Base-by-base conservation (phyloP, 257 asterid species). In the Lantana camara region DNA sequence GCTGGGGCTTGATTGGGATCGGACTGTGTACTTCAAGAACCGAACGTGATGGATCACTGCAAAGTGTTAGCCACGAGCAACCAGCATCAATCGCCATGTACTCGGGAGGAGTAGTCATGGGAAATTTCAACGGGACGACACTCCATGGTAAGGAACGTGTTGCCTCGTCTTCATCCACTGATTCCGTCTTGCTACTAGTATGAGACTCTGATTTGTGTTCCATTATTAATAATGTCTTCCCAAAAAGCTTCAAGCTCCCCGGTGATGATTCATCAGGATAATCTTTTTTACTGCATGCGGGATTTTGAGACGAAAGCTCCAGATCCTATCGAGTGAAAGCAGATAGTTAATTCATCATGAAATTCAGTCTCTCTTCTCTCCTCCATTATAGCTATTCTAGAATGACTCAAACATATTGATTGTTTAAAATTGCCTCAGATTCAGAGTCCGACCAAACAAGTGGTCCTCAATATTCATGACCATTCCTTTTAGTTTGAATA, bases 221-320 rank as follows among this genome's bases (percentile, higher is more conserved):
- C 19, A 67, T 60, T 12, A 90, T 78, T 58, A 78, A 44, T 15
- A 93, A 79, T 0, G 92, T 93, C 88, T 85, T 81, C 11, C 99
- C 97, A 40, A 93, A 93, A 19, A 93, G 85, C 84, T 90, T 93
- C 76, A 93, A 71, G 75, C 78, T 60, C 64, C 74, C 91, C 0
- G 68, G 68, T 16, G 85, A 64, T 49, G 89, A 69, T 56, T 81
- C 90, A 0, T 54, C 73, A 1, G 81, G 76, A 7, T 35, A 9
- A 22, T 76, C 82, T 74, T 84, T 89, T 57, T 69, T 66, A 12
- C 42, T 53, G 17, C 55, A 75, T 66, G 60, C 57, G 13, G 55
- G 44, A 27, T 78, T 83, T 73, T 64, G 76, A 0, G 81, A 66
- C 13, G 80, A 74, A 65, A 75, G 60, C 57, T 80, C 90, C 49